Evolutionary conservation across 2,329 filamentous ascomycete genomes (phyloP), one percentile per base, ranked within the genome.

Genomic region (Leptographium wingfieldii): DNA sequence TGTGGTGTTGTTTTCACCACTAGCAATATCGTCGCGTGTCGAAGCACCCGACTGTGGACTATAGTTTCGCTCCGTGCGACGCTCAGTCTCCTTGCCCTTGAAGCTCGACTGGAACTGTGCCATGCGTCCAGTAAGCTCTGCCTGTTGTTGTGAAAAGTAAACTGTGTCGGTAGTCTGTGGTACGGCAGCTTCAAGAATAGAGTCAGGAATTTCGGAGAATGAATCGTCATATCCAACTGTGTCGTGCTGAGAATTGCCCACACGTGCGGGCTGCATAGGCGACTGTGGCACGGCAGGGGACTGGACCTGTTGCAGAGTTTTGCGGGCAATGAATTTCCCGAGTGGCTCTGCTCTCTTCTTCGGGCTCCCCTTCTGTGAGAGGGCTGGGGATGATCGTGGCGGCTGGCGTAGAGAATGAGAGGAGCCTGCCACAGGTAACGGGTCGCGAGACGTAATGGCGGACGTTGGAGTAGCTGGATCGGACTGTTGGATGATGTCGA

Each of bases 171-270:
- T 19, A 66, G 73, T 33, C 67, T 69, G 1, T 76, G 79, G 1
- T 75, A 63, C 57, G 7, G 78, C 80, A 33, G 77, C 77, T 16
- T 72, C 73, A 4, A 83, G 73, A 2, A 81, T 70, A 4, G 69
- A 73, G 19, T 79, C 74, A 0, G 80, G 79, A 19, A 83, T 80
- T 57, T 81, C 78, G 0, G 80, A 83, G 64, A 83, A 83, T 0
- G 79, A 81, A 63, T 83, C 80, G 1, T 82, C 77, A 53, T 81
- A 79, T 33, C 68, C 56, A 16, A 25, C 52, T 5, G 25, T 19
- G 31, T 40, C 31, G 7, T 29, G 48, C 25, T 29, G 22, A 2
- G 14, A 14, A 10, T n/a, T 31, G 19, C n/a, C 49, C 4, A 29
- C 27, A 10, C 11, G 22, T 19, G 25, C 14, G 9, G 48, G 12